These are phyloP conservation scores for Platanus orientalis DNA, from an alignment of 164 flowering plant species.

Conservation along the genomic window DNA sequence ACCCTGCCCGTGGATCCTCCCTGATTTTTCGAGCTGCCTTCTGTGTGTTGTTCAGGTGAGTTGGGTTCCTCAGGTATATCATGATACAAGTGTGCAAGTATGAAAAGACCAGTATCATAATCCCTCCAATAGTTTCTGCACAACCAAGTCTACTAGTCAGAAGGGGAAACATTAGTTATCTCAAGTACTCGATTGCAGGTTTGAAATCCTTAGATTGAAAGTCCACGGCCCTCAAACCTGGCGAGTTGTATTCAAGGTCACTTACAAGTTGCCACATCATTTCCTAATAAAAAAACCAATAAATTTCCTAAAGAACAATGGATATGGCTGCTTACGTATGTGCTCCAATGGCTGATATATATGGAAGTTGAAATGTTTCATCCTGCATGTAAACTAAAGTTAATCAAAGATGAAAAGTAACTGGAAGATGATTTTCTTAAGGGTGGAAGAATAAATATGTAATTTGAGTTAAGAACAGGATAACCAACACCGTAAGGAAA, in stretches of 20 bases:
- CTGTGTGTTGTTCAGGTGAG: conserved; percentile 22
- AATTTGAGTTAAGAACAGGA: too few species aligned
- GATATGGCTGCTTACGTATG: conserved; percentile 68
- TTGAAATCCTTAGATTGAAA: too few species aligned
- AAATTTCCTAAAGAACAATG: background rate
- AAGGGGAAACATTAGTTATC: background rate
- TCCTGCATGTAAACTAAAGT: conserved; percentile 48
- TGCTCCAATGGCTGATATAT: conserved; percentile 72
- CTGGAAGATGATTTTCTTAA: background rate
- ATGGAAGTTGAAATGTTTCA: conserved; percentile 86
- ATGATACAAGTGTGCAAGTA: conserved; percentile 74
- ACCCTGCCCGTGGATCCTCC: conserved; percentile 25
- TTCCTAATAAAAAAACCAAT: background rate
- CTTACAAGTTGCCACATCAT: too few species aligned
- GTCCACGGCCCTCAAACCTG: too few species aligned
- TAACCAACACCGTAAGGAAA: too few species aligned
- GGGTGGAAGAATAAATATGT: background rate
- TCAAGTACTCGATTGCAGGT: too few species aligned
- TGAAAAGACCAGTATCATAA: conserved; percentile 85
- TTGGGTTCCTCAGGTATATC: conserved; percentile 73
- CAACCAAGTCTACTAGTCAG: background rate
- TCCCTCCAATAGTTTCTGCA: conserved; percentile 97
- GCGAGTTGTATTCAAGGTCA: too few species aligned
- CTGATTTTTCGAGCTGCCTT: conserved; percentile 18
- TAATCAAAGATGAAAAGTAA: background rate